phyloP scores from a whole-genome alignment of 208 protist species.

The Crithidia sp. region DNA sequence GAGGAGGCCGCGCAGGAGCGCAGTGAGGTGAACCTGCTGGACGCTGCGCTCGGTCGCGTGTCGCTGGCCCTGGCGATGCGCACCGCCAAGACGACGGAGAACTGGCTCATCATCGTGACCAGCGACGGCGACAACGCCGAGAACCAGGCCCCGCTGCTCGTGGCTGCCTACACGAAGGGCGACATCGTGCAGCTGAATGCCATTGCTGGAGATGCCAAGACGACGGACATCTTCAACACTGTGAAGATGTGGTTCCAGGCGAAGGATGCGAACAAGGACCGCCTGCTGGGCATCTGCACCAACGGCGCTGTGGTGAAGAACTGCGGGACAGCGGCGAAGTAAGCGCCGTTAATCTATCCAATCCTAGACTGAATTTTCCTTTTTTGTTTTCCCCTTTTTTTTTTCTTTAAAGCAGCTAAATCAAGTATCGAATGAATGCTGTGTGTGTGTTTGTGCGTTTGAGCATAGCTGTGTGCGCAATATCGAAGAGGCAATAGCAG shows the following conservation, averaged over 20 bases:
- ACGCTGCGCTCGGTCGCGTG: constrained; percentile 61
- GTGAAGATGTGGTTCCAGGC: constrained; percentile 65
- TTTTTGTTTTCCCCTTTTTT: not conserved
- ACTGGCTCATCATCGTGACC: constrained; percentile 75
- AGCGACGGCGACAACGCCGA: constrained; percentile 51
- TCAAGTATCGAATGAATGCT: not conserved
- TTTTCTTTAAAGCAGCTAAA: not conserved
- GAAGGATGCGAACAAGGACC: not conserved
- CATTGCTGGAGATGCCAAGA: constrained; percentile 25
- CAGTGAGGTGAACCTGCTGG: constrained; percentile 76
- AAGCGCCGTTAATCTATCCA: not conserved
- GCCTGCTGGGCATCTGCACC: constrained; percentile 70
- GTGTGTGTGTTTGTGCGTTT: not conserved
- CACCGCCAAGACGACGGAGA: constrained; percentile 45
- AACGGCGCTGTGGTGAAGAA: constrained; percentile 51
- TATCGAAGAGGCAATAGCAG: too few relatives aligned
- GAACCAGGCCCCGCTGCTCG: constrained; percentile 52
- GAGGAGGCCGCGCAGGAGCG: constrained; percentile 31
- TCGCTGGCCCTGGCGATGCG: constrained; percentile 49
- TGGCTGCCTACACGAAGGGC: constrained; percentile 62
- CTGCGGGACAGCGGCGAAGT: constrained; percentile 31
- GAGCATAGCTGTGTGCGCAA: too few relatives aligned
- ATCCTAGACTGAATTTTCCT: not conserved
- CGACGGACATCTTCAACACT: constrained; percentile 52
- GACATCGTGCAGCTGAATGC: constrained; percentile 52